A percentile compares a stretch with the other conserved stretches of the same genome.
These are phyloP conservation scores for Mortierella sp. DNA, from an alignment of 371 early-diverging fungal genomes.

Conservation along the genomic window DNA sequence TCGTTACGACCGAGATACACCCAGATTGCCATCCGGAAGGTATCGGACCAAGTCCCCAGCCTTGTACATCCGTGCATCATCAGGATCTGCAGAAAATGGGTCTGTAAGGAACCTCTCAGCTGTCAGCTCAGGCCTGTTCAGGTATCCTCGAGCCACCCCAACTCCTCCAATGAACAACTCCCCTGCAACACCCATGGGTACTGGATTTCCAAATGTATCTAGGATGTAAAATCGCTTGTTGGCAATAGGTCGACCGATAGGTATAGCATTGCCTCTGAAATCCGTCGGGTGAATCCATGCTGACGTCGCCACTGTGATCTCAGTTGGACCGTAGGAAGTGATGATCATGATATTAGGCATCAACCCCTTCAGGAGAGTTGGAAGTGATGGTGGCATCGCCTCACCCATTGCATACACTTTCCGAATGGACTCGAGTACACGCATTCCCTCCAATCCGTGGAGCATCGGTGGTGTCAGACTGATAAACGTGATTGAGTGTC, in stretches of 20 bases:
- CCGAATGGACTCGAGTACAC: neutral
- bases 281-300: neutral
- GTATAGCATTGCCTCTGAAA: neutral
- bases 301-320: neutral
- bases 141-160: slow-evolving; percentile 3
- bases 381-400: neutral
- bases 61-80: slow-evolving; percentile 7
- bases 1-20: slow-evolving; percentile 32
- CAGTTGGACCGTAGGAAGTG: slow-evolving; percentile 18
- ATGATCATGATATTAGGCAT: neutral
- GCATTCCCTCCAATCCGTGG: slow-evolving; percentile 6
- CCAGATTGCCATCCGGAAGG: slow-evolving; percentile 28
- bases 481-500: neutral
- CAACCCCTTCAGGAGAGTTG: neutral
- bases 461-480: neutral
- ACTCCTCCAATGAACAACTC: neutral
- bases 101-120: neutral
- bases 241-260: slow-evolving; percentile 10
- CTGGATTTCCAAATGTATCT: too few relatives aligned
- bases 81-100: neutral
- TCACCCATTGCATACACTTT: slow-evolving; percentile 3
- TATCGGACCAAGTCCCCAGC: slow-evolving; percentile 20
- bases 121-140: slow-evolving; percentile 6
- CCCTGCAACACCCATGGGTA: neutral
- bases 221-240: slow-evolving; percentile 6